Conservation (phyloP, 768 basidiomycete species). For the Lentinula lateritia region DNA sequence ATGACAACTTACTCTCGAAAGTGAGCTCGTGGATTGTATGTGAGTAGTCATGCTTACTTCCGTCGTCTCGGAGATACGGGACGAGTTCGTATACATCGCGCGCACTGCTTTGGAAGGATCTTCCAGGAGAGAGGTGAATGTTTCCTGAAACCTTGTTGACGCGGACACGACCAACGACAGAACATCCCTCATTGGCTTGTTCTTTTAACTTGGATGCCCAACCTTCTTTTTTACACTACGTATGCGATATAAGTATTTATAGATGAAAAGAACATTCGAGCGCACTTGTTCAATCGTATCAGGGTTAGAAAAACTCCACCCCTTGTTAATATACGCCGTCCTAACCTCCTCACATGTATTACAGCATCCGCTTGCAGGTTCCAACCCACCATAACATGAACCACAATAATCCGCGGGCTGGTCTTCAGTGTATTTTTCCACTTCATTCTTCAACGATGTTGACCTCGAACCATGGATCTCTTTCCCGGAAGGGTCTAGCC, state of each 20-base stretch:
- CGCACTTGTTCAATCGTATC: constrained; percentile 88
- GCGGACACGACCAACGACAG: constrained; percentile 82
- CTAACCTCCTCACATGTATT: constrained; percentile 95
- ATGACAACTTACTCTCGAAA: constrained; percentile 49
- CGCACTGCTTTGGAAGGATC: constrained; percentile 82
- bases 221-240: constrained; percentile 85
- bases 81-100: constrained; percentile 85
- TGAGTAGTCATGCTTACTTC: constrained; percentile 89
- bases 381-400: constrained; percentile 88
- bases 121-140: constrained; percentile 91
- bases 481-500: constrained; percentile 58
- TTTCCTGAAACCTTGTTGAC: constrained; percentile 98
- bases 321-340: constrained; percentile 80
- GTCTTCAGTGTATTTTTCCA: constrained; percentile 70
- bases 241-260: not conserved
- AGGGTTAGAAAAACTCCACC: constrained; percentile 94
- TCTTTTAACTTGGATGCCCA: constrained; percentile 93
- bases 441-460: constrained; percentile 76
- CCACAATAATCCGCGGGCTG: constrained; percentile 75
- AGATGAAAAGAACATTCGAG: not conserved
- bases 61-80: constrained; percentile 87
- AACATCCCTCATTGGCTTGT: constrained; percentile 93
- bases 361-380: constrained; percentile 80
- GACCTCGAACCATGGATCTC: constrained; percentile 50
- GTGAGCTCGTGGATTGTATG: constrained; percentile 78